Base-by-base conservation (phyloP, 2,329 filamentous ascomycete genomes). In the Rhexocercosporidium sp. region DNA sequence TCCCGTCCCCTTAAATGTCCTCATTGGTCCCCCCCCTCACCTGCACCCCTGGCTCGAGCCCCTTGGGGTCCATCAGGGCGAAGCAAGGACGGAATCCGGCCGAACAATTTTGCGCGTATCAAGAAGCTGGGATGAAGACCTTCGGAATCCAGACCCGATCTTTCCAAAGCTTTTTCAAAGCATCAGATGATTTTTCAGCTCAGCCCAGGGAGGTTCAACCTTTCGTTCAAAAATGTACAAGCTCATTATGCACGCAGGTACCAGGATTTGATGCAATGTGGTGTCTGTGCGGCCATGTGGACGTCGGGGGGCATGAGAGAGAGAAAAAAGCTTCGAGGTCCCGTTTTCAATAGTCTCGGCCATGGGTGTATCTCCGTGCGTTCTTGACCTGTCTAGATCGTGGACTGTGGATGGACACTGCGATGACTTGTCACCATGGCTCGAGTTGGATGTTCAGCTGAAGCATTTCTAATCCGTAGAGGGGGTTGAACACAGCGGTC, bases 361-460 rank as follows among this genome's bases (percentile, higher is more conserved):
- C 54, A 39, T 57, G 54, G 54, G 14, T 11, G 25, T 16, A 31
- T 60, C 31, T 31, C 57, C 57, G 57, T 60, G 54, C 6, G n/a
- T 25, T 22, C 16, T 12, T 54, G 29, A 14, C 31, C 18, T 41
- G 39, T 44, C 39, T 60, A 27, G 57, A 60, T 18, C 22, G 18
- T 14, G 16, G 3, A 20, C n/a, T 44, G 22, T 46, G 25, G 39
- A 46, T 44, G 11, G 7, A 44, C 11, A 3, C 9, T 29, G 39
- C 18, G 47, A 29, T 31, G 22, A 60, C 22, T 60, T 25, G 37
- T 25, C 57, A 47, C 57, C 18, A 18, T n/a, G 39, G 39, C 57
- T 8, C 3, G 6, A 47, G 3, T 46, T 60, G 41, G 57, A 31
- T 57, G 22, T 60, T 60, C 39, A 60, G 57, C 57, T 60, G 49